Conservation (phyloP, 352 stramenopile genomes). For the Pythium phragmitis region DNA sequence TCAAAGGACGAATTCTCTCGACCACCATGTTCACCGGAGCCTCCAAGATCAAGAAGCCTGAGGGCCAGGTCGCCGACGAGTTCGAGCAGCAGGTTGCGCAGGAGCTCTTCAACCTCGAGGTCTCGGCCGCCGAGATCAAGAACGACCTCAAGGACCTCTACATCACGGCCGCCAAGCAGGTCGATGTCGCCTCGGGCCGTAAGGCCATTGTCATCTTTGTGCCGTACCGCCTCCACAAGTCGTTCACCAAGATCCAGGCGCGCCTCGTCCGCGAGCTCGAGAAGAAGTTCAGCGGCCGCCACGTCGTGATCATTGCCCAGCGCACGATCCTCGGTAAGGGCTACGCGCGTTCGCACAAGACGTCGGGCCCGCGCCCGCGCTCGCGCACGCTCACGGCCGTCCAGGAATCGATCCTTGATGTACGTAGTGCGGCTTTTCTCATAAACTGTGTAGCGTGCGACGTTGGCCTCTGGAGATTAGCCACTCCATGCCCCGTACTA, state of each 20-base stretch:
- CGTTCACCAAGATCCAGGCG: conserved; percentile 99
- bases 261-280: conserved; percentile 98
- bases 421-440: conserved; percentile 49
- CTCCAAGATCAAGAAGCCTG: conserved; percentile 87
- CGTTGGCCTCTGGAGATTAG: conserved; percentile 90
- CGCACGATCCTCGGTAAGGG: conserved; percentile 98
- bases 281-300: conserved; percentile 99
- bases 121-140: conserved; percentile 96
- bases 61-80: conserved; percentile 82
- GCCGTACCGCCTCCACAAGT: conserved; percentile 96
- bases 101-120: conserved; percentile 88
- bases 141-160: conserved; percentile 97
- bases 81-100: conserved; percentile 89
- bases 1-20: conserved; percentile 36
- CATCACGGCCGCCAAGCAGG: conserved; percentile 99
- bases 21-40: conserved; percentile 50
- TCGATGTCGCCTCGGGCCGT: conserved; percentile 93
- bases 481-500: conserved; percentile 88
- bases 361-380: conserved; percentile 92
- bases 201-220: conserved; percentile 99
- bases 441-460: conserved; percentile 47
- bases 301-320: conserved; percentile 99
- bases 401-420: conserved; percentile 98
- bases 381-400: conserved; percentile 98
- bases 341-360: conserved; percentile 95